A percentile compares a stretch with the other conserved stretches of the same genome.
Evolutionary conservation across 1,284 basidiomycete genomes (phyloP).

Genomic region (Pyrrhoderma lamaoense): DNA sequence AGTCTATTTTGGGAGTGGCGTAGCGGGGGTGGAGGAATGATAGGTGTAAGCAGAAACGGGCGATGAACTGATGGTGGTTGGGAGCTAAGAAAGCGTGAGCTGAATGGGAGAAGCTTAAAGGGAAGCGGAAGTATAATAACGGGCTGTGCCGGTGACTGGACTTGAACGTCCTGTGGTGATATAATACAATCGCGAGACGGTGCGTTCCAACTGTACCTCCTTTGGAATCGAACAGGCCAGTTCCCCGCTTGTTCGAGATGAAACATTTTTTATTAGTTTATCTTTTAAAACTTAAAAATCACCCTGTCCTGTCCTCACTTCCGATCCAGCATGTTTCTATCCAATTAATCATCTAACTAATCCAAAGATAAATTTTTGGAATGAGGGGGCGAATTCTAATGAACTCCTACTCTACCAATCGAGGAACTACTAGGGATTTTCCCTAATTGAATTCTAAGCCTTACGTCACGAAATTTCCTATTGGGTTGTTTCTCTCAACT

Average conservation of each 20-base stretch:
- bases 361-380: no score
- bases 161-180: background rate
- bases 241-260: background rate
- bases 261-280: constrained; percentile 2
- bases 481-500: no score
- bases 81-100: constrained; percentile 4
- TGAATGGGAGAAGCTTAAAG: background rate
- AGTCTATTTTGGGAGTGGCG: background rate
- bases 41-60: background rate
- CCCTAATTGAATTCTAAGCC: no score
- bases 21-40: background rate
- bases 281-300: background rate
- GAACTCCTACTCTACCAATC: no score
- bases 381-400: no score
- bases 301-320: background rate
- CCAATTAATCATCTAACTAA: no score
- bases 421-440: no score
- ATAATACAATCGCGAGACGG: background rate
- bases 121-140: constrained; percentile 15
- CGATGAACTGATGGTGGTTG: constrained; percentile 12
- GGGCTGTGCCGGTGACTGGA: constrained; percentile 16
- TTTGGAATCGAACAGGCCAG: background rate
- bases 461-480: no score
- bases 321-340: no score
- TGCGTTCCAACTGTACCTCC: background rate